These are phyloP conservation scores for Russula olivacea DNA, from an alignment of 768 basidiomycete species.

Conservation along the genomic window DNA sequence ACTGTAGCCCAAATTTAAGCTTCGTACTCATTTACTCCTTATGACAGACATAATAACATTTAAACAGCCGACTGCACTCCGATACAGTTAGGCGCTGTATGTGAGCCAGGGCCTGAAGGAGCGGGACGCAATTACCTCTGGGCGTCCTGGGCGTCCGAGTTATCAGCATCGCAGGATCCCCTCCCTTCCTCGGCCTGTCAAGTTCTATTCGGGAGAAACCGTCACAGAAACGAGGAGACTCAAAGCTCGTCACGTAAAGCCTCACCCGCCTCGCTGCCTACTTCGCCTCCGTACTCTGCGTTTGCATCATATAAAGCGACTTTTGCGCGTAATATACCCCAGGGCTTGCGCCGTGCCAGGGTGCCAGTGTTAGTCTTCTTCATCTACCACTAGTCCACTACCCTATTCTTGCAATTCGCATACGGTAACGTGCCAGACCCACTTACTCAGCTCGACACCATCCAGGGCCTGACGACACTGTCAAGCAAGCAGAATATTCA, in stretches of 20 bases:
- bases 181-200: background rate
- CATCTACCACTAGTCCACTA: background rate
- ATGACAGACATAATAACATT: background rate
- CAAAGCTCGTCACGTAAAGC: background rate
- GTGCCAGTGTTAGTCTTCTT: background rate
- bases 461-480: no score
- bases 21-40: background rate
- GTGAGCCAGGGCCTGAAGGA: no score
- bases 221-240: no score
- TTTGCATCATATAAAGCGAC: background rate
- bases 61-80: background rate
- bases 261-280: conserved; percentile 4
- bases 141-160: no score
- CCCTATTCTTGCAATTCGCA: background rate
- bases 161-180: background rate
- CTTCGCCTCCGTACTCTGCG: conserved; percentile 3
- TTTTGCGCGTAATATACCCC: background rate
- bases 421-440: background rate
- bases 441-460: background rate
- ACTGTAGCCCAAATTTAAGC: background rate
- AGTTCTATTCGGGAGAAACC: background rate
- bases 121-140: no score
- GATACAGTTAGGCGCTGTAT: no score
- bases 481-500: background rate
- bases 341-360: background rate